Conservation (phyloP, 768 basidiomycete species). For the Suillus americanus region DNA sequence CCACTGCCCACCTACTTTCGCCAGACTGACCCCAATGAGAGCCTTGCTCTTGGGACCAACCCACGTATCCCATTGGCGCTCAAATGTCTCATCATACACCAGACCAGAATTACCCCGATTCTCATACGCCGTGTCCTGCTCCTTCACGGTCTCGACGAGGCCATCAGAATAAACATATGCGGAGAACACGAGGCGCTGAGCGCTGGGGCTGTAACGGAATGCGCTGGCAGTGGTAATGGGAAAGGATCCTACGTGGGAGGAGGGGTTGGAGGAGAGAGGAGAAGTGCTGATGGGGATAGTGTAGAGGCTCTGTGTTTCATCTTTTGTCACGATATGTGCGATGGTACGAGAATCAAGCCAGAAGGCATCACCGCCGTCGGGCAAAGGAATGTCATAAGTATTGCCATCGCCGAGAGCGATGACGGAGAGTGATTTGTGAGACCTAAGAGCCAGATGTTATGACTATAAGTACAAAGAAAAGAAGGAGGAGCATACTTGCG, state of each 20-base stretch:
- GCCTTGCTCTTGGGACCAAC: constrained; percentile 66
- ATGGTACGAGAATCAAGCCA: constrained; percentile 77
- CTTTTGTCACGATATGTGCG: constrained; percentile 60
- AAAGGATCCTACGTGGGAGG: constrained; percentile 58
- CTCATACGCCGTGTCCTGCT: constrained; percentile 71
- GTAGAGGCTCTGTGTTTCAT: constrained; percentile 55
- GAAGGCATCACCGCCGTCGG: constrained; percentile 72
- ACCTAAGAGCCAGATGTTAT: constrained; percentile 41
- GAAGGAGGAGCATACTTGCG: constrained; percentile 55
- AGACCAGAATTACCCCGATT: constrained; percentile 70
- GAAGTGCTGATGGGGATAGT: constrained; percentile 49
- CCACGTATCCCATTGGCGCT: constrained; percentile 84
- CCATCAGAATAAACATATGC: constrained; percentile 80
- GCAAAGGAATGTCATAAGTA: constrained; percentile 57
- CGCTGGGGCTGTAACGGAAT: constrained; percentile 61
- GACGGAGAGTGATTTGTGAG: constrained; percentile 66
- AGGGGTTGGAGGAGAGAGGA: constrained; percentile 37
- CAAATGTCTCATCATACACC: constrained; percentile 68
- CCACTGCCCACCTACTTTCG: constrained; percentile 50
- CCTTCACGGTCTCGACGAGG: constrained; percentile 62
- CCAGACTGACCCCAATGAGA: constrained; percentile 68
- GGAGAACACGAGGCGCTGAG: constrained; percentile 77
- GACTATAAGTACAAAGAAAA: not conserved
- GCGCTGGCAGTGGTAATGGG: constrained; percentile 68
- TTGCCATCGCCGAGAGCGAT: constrained; percentile 53